Conservation (phyloP, 176 grass and related monocot species). For the Avena atlantica region DNA sequence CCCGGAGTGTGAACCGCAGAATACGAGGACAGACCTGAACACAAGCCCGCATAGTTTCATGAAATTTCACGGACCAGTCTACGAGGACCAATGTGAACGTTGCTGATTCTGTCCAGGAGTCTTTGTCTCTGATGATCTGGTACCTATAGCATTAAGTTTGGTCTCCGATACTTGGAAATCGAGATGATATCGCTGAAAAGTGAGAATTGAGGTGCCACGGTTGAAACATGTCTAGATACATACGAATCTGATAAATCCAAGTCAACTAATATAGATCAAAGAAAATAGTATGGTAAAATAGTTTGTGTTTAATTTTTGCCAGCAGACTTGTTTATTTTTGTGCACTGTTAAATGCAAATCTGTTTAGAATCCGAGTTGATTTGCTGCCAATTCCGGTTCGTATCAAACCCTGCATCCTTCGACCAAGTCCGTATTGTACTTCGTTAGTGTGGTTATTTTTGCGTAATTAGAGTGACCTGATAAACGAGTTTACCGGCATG, state of each 20-base stretch:
- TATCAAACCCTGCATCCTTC: neutral
- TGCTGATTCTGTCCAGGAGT: neutral
- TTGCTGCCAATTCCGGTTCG: neutral
- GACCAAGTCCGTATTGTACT: neutral
- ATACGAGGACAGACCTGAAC: constrained; percentile 64
- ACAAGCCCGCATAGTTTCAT: constrained; percentile 26
- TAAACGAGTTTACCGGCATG: neutral
- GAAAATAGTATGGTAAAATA: neutral
- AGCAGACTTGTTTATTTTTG: neutral
- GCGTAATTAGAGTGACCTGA: neutral
- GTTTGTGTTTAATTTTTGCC: neutral
- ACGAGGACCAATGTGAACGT: neutral
- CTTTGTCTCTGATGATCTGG: neutral
- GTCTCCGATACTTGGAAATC: neutral
- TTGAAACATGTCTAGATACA: neutral
- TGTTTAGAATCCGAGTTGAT: neutral
- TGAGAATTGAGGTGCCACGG: neutral
- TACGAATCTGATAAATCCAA: too few relatives aligned
- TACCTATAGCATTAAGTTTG: neutral
- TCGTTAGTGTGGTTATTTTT: too few relatives aligned
- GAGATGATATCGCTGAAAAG: too few relatives aligned
- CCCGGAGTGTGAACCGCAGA: constrained; percentile 88
- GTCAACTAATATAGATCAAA: too few relatives aligned
- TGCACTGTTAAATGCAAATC: neutral
- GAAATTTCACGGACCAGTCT: neutral